Evolutionary conservation across 1,139 yeast genomes (phyloP).

Genomic region (Debaryomyces coudertii): DNA sequence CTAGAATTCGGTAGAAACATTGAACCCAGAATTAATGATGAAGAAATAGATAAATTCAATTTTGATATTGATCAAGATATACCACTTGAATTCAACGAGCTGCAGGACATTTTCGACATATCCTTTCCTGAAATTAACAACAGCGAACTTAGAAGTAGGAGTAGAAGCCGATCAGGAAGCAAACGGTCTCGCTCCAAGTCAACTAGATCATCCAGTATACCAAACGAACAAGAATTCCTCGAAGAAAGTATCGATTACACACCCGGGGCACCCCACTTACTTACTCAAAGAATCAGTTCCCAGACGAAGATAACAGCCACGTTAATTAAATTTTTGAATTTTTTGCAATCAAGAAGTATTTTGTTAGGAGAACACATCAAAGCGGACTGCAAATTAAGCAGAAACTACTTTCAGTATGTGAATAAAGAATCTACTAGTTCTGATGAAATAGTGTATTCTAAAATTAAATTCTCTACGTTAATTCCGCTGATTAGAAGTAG

Average conservation of each 20-base stretch:
- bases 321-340: slow-evolving; percentile 18
- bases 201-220: slow-evolving; percentile 5
- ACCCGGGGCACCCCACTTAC: slow-evolving; percentile 15
- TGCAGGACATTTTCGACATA: slow-evolving; percentile 18
- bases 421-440: slow-evolving; percentile 6
- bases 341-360: slow-evolving; percentile 15
- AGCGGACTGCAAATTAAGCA: slow-evolving; percentile 10
- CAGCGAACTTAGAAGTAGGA: slow-evolving; percentile 18
- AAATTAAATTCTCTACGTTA: slow-evolving; percentile 11
- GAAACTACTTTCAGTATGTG: slow-evolving; percentile 8
- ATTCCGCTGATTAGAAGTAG: slow-evolving; percentile 17
- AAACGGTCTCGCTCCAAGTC: slow-evolving; percentile 1
- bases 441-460: slow-evolving; percentile 9
- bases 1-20: slow-evolving; percentile 12
- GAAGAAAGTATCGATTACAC: slow-evolving; percentile 16
- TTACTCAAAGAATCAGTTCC: slow-evolving; percentile 13
- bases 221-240: slow-evolving; percentile 5
- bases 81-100: neutral
- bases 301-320: slow-evolving; percentile 13
- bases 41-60: slow-evolving; percentile 4
- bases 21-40: slow-evolving; percentile 7
- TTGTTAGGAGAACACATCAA: slow-evolving; percentile 13
- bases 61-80: slow-evolving; percentile 6
- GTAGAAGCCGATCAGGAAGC: slow-evolving; percentile 17
- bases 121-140: slow-evolving; percentile 18